These are phyloP conservation scores for Phialophora tarda DNA, from an alignment of 2,329 filamentous ascomycete genomes.

Conservation along the genomic window DNA sequence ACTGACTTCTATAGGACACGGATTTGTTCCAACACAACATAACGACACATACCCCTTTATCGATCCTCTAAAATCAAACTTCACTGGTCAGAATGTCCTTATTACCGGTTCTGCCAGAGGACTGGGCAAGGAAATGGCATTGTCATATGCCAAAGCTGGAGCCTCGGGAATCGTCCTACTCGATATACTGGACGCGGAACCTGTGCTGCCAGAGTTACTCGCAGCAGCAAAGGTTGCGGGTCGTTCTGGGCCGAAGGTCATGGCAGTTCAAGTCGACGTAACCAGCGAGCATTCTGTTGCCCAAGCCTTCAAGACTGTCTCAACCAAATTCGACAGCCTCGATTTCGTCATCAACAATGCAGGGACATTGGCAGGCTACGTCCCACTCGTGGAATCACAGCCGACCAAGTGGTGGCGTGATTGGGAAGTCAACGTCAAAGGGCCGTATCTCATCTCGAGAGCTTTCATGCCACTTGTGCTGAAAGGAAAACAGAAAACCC, in stretches of 20 bases:
- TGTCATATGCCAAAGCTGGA: slow-evolving; percentile 44
- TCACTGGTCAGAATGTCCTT: slow-evolving; percentile 46
- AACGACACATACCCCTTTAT: slow-evolving; percentile 62
- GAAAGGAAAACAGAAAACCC: slow-evolving; percentile 38
- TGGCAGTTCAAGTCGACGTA: slow-evolving; percentile 54
- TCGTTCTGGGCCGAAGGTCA: slow-evolving; percentile 47
- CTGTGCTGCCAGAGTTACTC: slow-evolving; percentile 46
- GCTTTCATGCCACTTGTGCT: slow-evolving; percentile 44
- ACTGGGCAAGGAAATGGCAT: slow-evolving; percentile 46
- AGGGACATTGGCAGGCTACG: slow-evolving; percentile 28
- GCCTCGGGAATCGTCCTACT: slow-evolving; percentile 57
- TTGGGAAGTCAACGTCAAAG: slow-evolving; percentile 60
- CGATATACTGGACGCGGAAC: slow-evolving; percentile 56
- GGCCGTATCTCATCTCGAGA: slow-evolving; percentile 42
- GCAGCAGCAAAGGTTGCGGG: slow-evolving; percentile 47
- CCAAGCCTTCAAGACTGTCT: slow-evolving; percentile 44
- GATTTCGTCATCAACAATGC: slow-evolving; percentile 40
- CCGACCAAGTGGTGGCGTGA: slow-evolving; percentile 53
- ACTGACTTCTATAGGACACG: slow-evolving; percentile 18
- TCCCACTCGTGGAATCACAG: slow-evolving; percentile 41
- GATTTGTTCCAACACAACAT: slow-evolving; percentile 41
- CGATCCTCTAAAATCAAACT: slow-evolving; percentile 42
- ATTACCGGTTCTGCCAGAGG: slow-evolving; percentile 48
- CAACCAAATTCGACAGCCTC: slow-evolving; percentile 41
- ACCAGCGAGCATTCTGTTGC: slow-evolving; percentile 47